Conservation (phyloP, 768 basidiomycete species). For the Amanita rimosa region DNA sequence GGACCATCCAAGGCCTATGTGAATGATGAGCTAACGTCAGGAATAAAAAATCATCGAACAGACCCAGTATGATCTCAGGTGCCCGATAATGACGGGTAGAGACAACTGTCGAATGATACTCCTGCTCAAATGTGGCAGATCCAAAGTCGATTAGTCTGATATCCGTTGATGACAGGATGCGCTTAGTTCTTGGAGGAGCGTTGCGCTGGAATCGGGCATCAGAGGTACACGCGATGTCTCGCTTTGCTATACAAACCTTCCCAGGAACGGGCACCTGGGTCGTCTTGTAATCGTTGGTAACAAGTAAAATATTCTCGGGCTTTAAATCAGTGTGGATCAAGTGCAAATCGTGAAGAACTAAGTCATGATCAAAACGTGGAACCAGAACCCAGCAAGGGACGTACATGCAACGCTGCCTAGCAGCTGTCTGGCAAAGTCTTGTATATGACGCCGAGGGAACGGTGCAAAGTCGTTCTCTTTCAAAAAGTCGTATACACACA, state of each 20-base stretch:
- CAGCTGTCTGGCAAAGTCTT: constrained; percentile 87
- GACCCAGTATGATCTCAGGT: constrained; percentile 97
- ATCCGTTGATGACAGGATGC: constrained; percentile 76
- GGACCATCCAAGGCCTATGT: constrained; percentile 89
- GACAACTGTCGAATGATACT: constrained; percentile 97
- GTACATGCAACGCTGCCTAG: constrained; percentile 89
- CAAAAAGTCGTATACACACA: constrained; percentile 98
- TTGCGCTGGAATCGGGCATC: constrained; percentile 35
- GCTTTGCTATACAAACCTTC: constrained; percentile 35
- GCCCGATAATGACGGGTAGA: constrained; percentile 98
- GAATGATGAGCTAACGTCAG: constrained; percentile 9
- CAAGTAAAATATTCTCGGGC: constrained; percentile 96
- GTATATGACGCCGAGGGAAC: constrained; percentile 94
- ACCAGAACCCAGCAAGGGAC: constrained; percentile 1
- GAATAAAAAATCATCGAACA: constrained; percentile 15
- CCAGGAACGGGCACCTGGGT: constrained; percentile 49
- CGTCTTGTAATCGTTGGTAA: constrained; percentile 66
- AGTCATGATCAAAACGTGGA: constrained; percentile 5
- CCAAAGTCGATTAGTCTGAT: constrained; percentile 98
- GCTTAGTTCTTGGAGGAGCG: constrained; percentile 56
- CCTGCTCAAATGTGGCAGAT: constrained; percentile 93
- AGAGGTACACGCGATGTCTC: constrained; percentile 4
- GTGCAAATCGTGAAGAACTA: constrained; percentile 85
- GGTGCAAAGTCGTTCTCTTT: constrained; percentile 97
- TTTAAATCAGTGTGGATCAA: constrained; percentile 98